Percentiles rank a stretch among this genome's conserved stretches.
phyloP scores from a whole-genome alignment of 176 grass and related monocot species.

The Avena atlantica region DNA sequence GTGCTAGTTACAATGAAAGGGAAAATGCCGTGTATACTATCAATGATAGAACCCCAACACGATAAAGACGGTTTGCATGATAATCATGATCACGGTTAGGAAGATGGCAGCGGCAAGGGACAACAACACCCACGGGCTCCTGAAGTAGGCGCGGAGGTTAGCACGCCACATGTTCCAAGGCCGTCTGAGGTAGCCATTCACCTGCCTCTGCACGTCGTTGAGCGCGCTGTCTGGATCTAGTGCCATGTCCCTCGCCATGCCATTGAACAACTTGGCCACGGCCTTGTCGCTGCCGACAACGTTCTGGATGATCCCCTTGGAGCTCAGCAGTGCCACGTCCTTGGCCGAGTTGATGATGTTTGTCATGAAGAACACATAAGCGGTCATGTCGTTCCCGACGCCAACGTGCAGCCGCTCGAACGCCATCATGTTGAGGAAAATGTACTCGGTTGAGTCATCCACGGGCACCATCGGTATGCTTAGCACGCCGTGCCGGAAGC shows the following conservation, averaged over 20 bases:
- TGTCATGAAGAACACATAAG: constrained; percentile 55
- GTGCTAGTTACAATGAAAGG: no score
- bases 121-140: no score
- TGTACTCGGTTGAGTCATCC: constrained; percentile 85
- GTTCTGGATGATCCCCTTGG: constrained; percentile 32
- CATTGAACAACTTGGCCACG: constrained; percentile 19
- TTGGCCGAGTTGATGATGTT: constrained; percentile 29
- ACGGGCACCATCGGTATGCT: constrained; percentile 43
- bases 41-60: no score
- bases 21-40: no score
- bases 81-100: no score
- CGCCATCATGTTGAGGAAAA: constrained; percentile 93
- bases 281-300: constrained; percentile 20
- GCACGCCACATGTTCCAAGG: constrained; percentile 31
- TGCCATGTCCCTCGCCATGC: constrained; percentile 15
- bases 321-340: constrained; percentile 29
- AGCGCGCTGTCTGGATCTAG: constrained; percentile 25
- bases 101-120: no score
- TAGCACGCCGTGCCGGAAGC: not conserved
- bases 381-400: constrained; percentile 79
- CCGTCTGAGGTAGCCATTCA: constrained; percentile 18
- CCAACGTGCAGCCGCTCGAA: constrained; percentile 84
- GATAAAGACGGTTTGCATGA: no score
- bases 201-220: constrained; percentile 18
- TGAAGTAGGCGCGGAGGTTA: not conserved